phyloP scores from a whole-genome alignment of 257 asterid genomes.

The Primulina eburnea region DNA sequence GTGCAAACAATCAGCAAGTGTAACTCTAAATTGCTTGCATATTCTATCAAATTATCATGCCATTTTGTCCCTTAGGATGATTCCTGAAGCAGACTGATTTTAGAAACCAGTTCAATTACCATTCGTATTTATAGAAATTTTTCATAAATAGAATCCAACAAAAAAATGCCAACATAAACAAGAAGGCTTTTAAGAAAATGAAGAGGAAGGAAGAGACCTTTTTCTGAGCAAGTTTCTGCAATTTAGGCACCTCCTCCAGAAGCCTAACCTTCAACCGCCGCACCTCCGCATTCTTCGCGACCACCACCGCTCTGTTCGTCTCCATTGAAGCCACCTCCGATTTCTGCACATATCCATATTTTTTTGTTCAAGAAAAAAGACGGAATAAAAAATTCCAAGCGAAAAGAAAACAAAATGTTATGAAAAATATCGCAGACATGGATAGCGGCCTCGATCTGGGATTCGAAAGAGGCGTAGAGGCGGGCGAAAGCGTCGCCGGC shows the following conservation, averaged over 20 bases:
- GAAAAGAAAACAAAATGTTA: background rate
- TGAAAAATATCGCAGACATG: slow-evolving; percentile 27
- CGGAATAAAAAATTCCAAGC: background rate
- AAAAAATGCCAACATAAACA: too few relatives aligned
- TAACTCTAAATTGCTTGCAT: too few relatives aligned
- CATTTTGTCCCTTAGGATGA: too few relatives aligned
- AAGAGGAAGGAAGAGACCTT: slow-evolving; percentile 35
- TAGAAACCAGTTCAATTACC: too few relatives aligned
- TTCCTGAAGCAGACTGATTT: too few relatives aligned
- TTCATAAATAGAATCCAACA: too few relatives aligned
- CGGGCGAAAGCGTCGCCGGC: slow-evolving; percentile 72
- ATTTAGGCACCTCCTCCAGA: slow-evolving; percentile 72
- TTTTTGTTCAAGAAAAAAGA: background rate
- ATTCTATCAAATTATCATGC: too few relatives aligned
- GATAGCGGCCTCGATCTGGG: slow-evolving; percentile 64
- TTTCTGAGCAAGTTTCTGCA: slow-evolving; percentile 71
- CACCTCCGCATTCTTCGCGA: slow-evolving; percentile 88
- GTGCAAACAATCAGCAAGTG: too few relatives aligned
- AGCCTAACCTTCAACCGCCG: slow-evolving; percentile 81
- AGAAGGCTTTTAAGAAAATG: background rate
- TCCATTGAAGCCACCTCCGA: slow-evolving; percentile 60
- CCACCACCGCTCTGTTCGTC: slow-evolving; percentile 79
- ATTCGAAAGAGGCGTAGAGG: slow-evolving; percentile 59
- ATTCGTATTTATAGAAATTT: too few relatives aligned
- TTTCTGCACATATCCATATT: slow-evolving; percentile 38